phyloP scores from a whole-genome alignment of 208 protist genomes.

The Wallacemonas rigidus region DNA sequence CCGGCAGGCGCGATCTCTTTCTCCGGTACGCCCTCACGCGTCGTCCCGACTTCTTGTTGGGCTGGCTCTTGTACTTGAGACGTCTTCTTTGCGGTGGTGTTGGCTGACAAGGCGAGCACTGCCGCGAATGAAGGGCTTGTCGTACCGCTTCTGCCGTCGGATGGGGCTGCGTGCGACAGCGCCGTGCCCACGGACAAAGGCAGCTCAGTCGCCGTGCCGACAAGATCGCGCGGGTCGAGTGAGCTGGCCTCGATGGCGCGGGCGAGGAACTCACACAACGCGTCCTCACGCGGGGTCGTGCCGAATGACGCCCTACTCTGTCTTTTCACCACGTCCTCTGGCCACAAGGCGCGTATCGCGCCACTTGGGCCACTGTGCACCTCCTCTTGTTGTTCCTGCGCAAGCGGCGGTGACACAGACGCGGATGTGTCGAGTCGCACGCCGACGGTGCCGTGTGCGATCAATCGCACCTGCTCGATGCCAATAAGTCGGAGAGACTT shows the following conservation, averaged over 20 bases:
- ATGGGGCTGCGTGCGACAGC: no score
- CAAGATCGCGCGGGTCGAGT: background rate
- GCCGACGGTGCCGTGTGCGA: constrained; percentile 13
- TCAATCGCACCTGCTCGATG: constrained; percentile 43
- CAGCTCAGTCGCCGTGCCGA: background rate
- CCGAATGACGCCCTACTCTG: no score
- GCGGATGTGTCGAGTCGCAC: constrained; percentile 20
- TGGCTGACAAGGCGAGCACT: background rate
- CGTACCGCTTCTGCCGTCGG: background rate
- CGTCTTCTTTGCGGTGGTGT: background rate
- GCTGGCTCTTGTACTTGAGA: no score
- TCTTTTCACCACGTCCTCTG: no score
- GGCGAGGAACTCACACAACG: background rate
- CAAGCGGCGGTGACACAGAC: background rate
- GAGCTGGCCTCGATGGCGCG: background rate
- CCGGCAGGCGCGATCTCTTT: background rate
- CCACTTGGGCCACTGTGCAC: no score
- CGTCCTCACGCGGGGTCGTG: background rate
- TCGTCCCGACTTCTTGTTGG: background rate
- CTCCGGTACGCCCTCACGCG: background rate
- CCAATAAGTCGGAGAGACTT: constrained; percentile 48
- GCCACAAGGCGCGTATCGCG: no score
- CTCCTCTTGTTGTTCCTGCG: background rate
- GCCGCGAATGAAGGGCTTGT: background rate
- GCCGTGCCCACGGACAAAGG: background rate